Percentiles rank a stretch among this genome's conserved stretches.
Conservation (phyloP, 805 yeast species). For the Isabelozyma pseudorhagii region DNA sequence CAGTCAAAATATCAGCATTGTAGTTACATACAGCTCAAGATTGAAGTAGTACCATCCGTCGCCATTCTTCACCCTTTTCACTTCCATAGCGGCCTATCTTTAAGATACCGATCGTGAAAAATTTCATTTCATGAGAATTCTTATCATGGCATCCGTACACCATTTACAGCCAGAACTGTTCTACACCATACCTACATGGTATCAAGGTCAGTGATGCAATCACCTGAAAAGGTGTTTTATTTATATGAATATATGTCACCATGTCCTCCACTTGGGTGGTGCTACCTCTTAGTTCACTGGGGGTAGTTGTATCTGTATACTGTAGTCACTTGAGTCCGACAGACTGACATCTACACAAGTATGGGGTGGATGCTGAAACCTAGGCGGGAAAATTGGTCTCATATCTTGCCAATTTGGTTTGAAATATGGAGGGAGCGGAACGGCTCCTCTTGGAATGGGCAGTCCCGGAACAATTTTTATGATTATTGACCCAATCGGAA, state of each 20-base stretch:
- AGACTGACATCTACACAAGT: background rate
- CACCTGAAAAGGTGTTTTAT: no score
- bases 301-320: conserved; percentile 28
- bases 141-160: background rate
- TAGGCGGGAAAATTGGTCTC: background rate
- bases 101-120: background rate
- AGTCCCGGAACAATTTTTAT: conserved; percentile 22
- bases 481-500: conserved; percentile 7
- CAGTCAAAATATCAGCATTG: background rate
- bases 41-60: conserved; percentile 21
- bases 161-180: background rate
- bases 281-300: background rate
- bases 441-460: conserved; percentile 26
- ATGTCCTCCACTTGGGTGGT: no score
- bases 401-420: background rate
- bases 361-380: background rate
- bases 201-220: no score
- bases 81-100: background rate
- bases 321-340: conserved; percentile 12
- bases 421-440: conserved; percentile 13
- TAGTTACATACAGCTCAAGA: conserved; percentile 19
- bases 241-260: no score
- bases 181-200: no score
- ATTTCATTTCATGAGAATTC: background rate
- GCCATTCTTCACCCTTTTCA: background rate